Evolutionary conservation across 495 filamentous ascomycete species (phyloP), one percentile per base, ranked within the genome.

Genomic region (Thermothielavioides terrestris): DNA sequence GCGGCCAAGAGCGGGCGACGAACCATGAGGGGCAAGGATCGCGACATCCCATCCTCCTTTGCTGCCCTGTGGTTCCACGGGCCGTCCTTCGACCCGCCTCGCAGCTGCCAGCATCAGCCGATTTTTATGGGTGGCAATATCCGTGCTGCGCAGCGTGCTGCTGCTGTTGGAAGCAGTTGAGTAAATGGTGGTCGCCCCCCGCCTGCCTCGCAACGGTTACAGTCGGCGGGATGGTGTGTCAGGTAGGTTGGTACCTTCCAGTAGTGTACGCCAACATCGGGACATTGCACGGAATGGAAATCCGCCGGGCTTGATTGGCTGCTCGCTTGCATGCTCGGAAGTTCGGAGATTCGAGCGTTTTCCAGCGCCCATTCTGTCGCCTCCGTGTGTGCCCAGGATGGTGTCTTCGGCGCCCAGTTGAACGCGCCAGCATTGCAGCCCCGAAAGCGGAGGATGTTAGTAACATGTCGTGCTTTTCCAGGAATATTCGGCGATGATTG

Each of bases 21-120:
- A n/a, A n/a, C n/a, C n/a, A 30, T 49, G 46, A 49, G 47, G 46
- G 46, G 46, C 37, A 17, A n/a, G 36, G 25, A 42, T 42, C 35
- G 37, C 46, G 37, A 42, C 46, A 41, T 47, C 44, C n/a, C 44
- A 21, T 34, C 27, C 22, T 21, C 25, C 6, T 49, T 36, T 36
- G 35, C 25, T 11, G 2, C 26, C 25, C 10, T 21, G 36, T 40
- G 46, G 36, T 49, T 39, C 45, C 36, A 17, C 11, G 17, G 9
- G 35, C 46, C 17, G 14, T 10, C 17, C 23, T 6, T 18, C 6
- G 6, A 46, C 36, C 22, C 21, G 32, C 12, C 25, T 31, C 25
- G 14, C 43, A 25, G 21, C 25, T 43, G 27, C 41, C 17, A 21
- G 18, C 41, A 43, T n/a, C 9, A 12, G 17, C 25, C 41, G 15